Evolutionary conservation across 768 basidiomycete species (phyloP), one percentile per base, ranked within the genome.

Genomic region (Scleroderma citrinum): DNA sequence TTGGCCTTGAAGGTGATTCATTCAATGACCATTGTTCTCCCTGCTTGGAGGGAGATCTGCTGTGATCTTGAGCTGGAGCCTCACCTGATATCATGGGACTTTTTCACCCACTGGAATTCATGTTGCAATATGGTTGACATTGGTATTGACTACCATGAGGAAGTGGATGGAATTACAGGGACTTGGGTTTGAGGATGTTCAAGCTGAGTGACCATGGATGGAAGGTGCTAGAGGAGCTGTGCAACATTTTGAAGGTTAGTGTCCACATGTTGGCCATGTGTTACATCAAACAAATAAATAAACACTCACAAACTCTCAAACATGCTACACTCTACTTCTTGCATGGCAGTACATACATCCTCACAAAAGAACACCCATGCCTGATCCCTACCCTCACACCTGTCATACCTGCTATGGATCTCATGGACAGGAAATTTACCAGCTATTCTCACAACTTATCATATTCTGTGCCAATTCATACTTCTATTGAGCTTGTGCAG

Each of bases 51-150:
- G 8, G 26, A 29, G 26, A 29, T 29, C 26, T 29, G 26, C 26
- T 5, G 8, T 8, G 8, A 29, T 29, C 26, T 29, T 29, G 26
- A 8, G 26, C 8, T 29, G 26, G 26, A 29, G 26, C 5, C 26
- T 5, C 26, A 8, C 8, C 8, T 29, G 26, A 29, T 52, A 39
- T 55, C 44, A 6, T 26, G 49, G 2, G 50, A 60, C 37, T 55
- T 60, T 10, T 30, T 40, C 3, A 62, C 56, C 1, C 40, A 45
- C 3, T 59, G 53, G 57, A 60, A 55, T 21, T 59, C 51, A 0
- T 57, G 51, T 1, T 64, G 35, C 26, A 41, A 61, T 21, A 60
- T 66, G 59, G 34, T 63, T 5, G 24, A 53, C 3, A 54, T 56
- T 23, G 57, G 60, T 0, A 2, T 62, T 2, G 30, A 56, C 19